Evolutionary conservation across 2,329 filamentous ascomycete genomes (phyloP), one percentile per base, ranked within the genome.

Genomic region (Coccinonectria pachysandricola): DNA sequence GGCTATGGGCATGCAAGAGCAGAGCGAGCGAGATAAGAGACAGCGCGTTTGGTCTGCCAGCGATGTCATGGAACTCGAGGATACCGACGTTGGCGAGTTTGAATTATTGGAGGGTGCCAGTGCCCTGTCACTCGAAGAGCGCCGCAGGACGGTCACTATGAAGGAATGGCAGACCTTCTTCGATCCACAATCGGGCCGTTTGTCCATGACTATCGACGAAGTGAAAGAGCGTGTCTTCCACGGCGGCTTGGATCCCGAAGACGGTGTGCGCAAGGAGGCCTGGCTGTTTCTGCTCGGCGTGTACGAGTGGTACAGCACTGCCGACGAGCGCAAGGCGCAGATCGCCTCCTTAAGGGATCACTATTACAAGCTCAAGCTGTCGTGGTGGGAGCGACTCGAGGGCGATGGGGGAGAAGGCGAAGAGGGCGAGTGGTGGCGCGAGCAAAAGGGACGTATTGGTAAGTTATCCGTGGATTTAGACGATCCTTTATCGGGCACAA

Each of bases 1-100:
- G 91, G 91, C 91, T 3, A 96, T 98, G 91, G 86, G 86, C 6
- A 94, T 98, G 38, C 87, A 91, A 0, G 92, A 98, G 53, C 91
- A 98, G 59, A 88, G 87, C 45, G 91, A 98, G 48, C 69, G 76
- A 19, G 91, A 98, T 44, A 67, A 79, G 13, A 82, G 76, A 26
- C 80, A 87, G 53, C 68, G 87, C 23, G 87, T 94, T 48, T 98
- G 86, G 82, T 95, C 87, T 0, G 88, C 85, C 1, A 78, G 77
- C 38, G 91, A 98, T 56, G 80, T 95, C 4, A 65, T 96, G 45
- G 87, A 93, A 45, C 80, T 92, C 52, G 92, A 98, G 51, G 81
- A 95, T 39, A 95, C 85, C 15, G 85, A 86, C 34, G 83, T 98
- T 1, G 92, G 91, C 6, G 86, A 95, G 38, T 98, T 98, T 49